phyloP scores from a whole-genome alignment of 129 eudicot genomes.

The Escallonia herrerae region DNA sequence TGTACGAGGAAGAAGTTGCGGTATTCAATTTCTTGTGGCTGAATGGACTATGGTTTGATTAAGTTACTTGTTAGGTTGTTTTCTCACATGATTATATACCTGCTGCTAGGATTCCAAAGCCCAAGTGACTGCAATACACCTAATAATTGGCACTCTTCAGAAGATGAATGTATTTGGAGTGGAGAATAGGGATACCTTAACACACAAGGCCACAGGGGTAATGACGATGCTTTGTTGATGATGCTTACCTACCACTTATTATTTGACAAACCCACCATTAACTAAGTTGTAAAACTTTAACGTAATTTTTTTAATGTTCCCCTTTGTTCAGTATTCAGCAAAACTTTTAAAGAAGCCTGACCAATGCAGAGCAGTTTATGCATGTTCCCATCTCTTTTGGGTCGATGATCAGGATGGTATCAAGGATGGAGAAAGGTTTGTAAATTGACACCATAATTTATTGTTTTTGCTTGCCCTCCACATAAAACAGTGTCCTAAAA shows the following conservation, averaged over 20 bases:
- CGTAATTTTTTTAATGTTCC: conserved; percentile 5
- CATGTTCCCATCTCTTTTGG: conserved; percentile 99
- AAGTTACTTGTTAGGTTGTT: background rate
- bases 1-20: conserved; percentile 96
- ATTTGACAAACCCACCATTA: background rate
- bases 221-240: too few species aligned
- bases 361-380: conserved; percentile 98
- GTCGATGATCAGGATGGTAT: conserved; percentile 91
- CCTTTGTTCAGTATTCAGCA: conserved; percentile 75
- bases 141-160: conserved; percentile 93
- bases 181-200: conserved; percentile 91
- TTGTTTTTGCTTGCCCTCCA: too few species aligned
- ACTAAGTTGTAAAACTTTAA: too few species aligned
- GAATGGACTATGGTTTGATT: background rate
- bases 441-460: too few species aligned
- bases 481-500: too few species aligned
- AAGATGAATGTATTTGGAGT: conserved; percentile 87
- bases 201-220: conserved; percentile 99
- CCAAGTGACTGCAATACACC: conserved; percentile 94
- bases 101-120: conserved; percentile 85
- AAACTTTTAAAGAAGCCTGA: conserved; percentile 95
- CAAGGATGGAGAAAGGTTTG: conserved; percentile 94
- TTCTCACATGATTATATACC: background rate
- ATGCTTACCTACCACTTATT: background rate
- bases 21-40: conserved; percentile 30